phyloP scores from a whole-genome alignment of 352 stramenopile species.

The Phytophthora pisi region DNA sequence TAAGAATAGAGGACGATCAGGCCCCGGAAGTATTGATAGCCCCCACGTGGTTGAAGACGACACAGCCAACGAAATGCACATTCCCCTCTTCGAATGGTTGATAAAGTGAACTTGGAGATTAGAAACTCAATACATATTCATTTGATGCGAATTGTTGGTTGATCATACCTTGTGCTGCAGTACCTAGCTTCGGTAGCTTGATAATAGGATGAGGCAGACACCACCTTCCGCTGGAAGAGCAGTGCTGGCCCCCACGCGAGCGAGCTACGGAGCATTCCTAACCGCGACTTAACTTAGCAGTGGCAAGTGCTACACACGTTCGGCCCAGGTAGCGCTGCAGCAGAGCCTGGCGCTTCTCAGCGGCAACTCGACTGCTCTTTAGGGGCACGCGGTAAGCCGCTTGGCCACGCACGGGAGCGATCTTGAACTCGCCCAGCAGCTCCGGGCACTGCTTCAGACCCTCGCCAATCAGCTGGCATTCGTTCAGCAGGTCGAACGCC shows the following conservation, averaged over 20 bases:
- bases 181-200: no score
- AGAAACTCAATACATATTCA: constrained; percentile 29
- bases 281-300: constrained; percentile 26
- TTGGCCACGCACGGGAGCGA: constrained; percentile 91
- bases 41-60: background rate
- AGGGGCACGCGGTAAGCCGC: constrained; percentile 94
- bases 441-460: constrained; percentile 92
- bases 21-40: constrained; percentile 29
- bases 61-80: no score
- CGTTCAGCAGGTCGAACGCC: constrained; percentile 94
- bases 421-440: constrained; percentile 93
- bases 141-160: constrained; percentile 23
- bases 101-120: no score
- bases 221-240: background rate
- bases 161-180: constrained; percentile 8
- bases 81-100: background rate
- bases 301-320: constrained; percentile 35
- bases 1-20: constrained; percentile 31
- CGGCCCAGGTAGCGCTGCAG: constrained; percentile 54
- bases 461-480: constrained; percentile 97
- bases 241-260: background rate
- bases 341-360: constrained; percentile 71
- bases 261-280: constrained; percentile 6
- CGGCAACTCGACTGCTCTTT: constrained; percentile 86
- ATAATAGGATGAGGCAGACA: background rate